phyloP scores from a whole-genome alignment of 768 basidiomycete species.

The Lactarius evosmus region DNA sequence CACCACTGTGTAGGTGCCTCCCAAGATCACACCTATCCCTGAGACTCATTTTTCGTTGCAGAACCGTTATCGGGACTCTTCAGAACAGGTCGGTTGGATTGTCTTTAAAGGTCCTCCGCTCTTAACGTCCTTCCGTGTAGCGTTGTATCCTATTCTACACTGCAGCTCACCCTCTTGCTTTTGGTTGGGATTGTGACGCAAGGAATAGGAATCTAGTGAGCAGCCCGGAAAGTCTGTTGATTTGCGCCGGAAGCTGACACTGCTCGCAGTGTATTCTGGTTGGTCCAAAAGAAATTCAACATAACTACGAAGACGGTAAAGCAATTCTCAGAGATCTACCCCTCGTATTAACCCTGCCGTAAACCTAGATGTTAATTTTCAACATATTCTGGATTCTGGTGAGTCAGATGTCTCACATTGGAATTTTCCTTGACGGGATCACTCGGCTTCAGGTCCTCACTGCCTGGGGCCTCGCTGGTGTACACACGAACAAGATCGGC shows the following conservation, averaged over 20 bases:
- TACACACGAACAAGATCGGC: slow-evolving; percentile 68
- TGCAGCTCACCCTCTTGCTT: slow-evolving; percentile 63
- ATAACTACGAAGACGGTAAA: slow-evolving; percentile 61
- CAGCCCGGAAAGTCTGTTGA: slow-evolving; percentile 4
- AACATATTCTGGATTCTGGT: slow-evolving; percentile 72
- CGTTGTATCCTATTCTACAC: slow-evolving; percentile 66
- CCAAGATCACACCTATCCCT: not conserved
- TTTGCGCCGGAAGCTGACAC: not conserved
- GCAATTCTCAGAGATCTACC: not conserved
- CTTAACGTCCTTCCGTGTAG: slow-evolving; percentile 34
- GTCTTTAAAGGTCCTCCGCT: not conserved
- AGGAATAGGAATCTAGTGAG: slow-evolving; percentile 66
- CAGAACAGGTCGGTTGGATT: slow-evolving; percentile 55
- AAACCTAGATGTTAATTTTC: slow-evolving; percentile 60
- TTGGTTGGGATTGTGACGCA: slow-evolving; percentile 66
- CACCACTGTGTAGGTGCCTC: slow-evolving; percentile 59
- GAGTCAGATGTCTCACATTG: slow-evolving; percentile 25
- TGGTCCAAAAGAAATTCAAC: slow-evolving; percentile 60
- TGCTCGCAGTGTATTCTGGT: slow-evolving; percentile 54
- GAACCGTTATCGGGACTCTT: slow-evolving; percentile 67
- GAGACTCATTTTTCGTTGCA: slow-evolving; percentile 30
- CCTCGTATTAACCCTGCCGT: not conserved
- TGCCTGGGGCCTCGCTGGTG: slow-evolving; percentile 74
- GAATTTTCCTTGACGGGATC: not conserved
- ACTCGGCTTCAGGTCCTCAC: slow-evolving; percentile 48